Evolutionary conservation across 164 flowering plant genomes (phyloP), one percentile per base, ranked within the genome.

Genomic region (Chloranthus sessilifolius): DNA sequence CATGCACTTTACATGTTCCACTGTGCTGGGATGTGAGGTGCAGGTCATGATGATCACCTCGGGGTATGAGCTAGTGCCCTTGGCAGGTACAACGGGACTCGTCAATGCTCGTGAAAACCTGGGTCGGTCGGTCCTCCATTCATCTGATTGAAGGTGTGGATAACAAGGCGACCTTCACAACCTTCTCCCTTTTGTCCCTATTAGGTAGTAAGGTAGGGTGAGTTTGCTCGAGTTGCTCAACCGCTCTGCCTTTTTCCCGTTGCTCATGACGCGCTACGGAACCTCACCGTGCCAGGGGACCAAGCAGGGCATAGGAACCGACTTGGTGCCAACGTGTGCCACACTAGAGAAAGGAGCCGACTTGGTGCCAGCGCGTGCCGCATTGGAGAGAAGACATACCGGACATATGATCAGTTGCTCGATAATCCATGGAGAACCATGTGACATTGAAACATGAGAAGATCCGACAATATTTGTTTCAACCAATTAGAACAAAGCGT

Each of bases 121-220:
- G 40, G 40, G 40, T 36, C 40, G n/a, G 40, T 36, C n/a, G 15
- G 40, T n/a, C n/a, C 40, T 36, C 40, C 40, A 36, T 36, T n/a
- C 15, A 36, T 36, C 9, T 3, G 40, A 36, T n/a, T 14, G 40
- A n/a, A 36, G 40, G 40, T 36, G 40, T 36, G 40, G 40, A 36
- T 36, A 36, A 36, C 9, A n/a, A 36, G 40, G 15, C 40, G 10
- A 36, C 40, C 40, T 36, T 36, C 40, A 36, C 40, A 36, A 14
- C 40, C 7, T 36, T 36, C 40, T 36, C 40, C 40, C 15, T 36
- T 36, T 14, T 36, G 40, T 36, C 40, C 40, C 15, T 36, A 36
- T 36, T 36, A 36, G 14, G 15, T 36, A 5, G 14, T 36, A 36
- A n/a, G 40, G 40, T 36, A 36, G 40, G 40, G 7, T n/a, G 40